Percentiles rank a stretch among this genome's conserved stretches.
phyloP scores from a whole-genome alignment of 805 yeast species.

The Candida alai region DNA sequence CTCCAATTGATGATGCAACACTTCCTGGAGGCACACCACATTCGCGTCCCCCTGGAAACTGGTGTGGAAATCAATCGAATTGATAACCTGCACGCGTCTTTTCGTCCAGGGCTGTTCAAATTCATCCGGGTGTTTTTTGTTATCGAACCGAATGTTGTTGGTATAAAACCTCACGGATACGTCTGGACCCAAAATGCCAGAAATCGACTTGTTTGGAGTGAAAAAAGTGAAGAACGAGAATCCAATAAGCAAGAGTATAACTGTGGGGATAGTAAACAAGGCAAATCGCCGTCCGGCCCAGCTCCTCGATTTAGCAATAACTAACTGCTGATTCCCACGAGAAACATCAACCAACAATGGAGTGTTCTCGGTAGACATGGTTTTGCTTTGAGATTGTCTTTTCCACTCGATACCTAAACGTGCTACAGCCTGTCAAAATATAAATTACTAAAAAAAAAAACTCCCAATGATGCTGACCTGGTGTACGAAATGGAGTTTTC shows the following conservation, averaged over 20 bases:
- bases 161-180: slow-evolving; percentile 30
- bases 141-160: slow-evolving; percentile 46
- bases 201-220: neutral
- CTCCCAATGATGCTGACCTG: too few relatives aligned
- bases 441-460: too few relatives aligned
- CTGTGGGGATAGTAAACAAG: slow-evolving; percentile 3
- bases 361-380: slow-evolving; percentile 1
- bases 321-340: neutral
- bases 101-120: slow-evolving; percentile 46
- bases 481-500: too few relatives aligned
- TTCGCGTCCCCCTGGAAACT: slow-evolving; percentile 21
- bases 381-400: too few relatives aligned
- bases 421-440: too few relatives aligned
- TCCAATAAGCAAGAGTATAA: neutral
- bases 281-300: neutral
- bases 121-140: slow-evolving; percentile 20
- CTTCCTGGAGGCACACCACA: slow-evolving; percentile 42
- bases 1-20: slow-evolving; percentile 31
- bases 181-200: slow-evolving; percentile 9
- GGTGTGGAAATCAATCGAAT: slow-evolving; percentile 29
- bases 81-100: slow-evolving; percentile 35
- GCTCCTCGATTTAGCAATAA: neutral
- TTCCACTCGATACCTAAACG: too few relatives aligned
- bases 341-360: slow-evolving; percentile 1
- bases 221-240: neutral